Evolutionary conservation across 2,329 filamentous ascomycete genomes (phyloP).

Genomic region (Berkeleyomyces rouxiae): DNA sequence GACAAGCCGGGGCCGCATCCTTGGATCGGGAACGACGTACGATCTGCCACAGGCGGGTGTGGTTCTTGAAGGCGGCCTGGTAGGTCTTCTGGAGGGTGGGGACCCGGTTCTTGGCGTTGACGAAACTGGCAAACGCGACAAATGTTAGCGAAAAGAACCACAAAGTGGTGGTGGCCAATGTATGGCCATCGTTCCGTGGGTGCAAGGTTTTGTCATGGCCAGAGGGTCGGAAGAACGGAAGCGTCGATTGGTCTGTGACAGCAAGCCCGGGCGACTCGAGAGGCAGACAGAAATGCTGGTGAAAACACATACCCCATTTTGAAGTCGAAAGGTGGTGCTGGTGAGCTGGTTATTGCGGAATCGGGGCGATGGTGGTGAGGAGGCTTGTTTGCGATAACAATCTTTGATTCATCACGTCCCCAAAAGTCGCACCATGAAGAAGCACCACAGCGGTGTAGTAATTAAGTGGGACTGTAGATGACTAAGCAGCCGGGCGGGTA

Average conservation of each 20-base stretch:
- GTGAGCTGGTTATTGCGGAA: not conserved
- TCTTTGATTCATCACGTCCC: not conserved
- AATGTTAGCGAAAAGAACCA: conserved; percentile 7
- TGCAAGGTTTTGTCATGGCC: not conserved
- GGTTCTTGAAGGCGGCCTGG: conserved; percentile 53
- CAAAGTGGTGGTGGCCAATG: not conserved
- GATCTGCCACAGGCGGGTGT: conserved; percentile 61
- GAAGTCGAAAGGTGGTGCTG: conserved; percentile 13
- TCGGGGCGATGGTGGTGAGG: not conserved
- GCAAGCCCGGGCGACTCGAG: not conserved
- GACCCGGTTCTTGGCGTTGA: conserved; percentile 63
- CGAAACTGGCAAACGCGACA: conserved; percentile 26
- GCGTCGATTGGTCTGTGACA: not conserved
- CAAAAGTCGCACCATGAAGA: conserved; percentile 9
- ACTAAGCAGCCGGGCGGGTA: conserved; percentile 5
- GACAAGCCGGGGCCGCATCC: not conserved
- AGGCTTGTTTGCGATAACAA: not conserved
- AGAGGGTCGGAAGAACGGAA: not conserved
- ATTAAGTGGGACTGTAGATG: not conserved
- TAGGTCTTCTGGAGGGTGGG: conserved; percentile 58
- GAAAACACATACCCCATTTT: conserved; percentile 25
- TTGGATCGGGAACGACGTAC: conserved; percentile 34
- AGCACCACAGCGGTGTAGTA: conserved; percentile 5
- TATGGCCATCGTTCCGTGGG: not conserved
- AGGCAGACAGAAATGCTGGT: not conserved